These are phyloP conservation scores for Phytophthora pini DNA, from an alignment of 352 stramenopile genomes.

Conservation along the genomic window DNA sequence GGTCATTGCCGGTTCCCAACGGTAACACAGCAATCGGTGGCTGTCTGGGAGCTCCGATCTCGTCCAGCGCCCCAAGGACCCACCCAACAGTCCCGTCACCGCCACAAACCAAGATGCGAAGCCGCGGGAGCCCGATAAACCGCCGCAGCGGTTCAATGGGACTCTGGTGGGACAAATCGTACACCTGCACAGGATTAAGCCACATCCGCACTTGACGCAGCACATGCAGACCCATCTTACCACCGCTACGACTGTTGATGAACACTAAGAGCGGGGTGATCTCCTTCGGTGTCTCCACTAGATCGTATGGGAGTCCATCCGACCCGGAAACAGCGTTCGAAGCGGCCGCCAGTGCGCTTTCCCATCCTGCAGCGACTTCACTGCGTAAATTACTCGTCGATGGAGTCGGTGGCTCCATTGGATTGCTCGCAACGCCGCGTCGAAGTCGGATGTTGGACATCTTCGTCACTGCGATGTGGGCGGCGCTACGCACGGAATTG, in stretches of 20 bases:
- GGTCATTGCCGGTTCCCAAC: slow-evolving; percentile 96
- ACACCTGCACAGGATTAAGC: slow-evolving; percentile 97
- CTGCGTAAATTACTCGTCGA: slow-evolving; percentile 21
- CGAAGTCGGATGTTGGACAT: slow-evolving; percentile 77
- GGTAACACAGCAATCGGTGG: slow-evolving; percentile 96
- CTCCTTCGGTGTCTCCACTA: slow-evolving; percentile 53
- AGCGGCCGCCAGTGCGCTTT: slow-evolving; percentile 22
- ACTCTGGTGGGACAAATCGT: slow-evolving; percentile 93
- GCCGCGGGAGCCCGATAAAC: slow-evolving; percentile 88
- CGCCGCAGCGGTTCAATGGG: slow-evolving; percentile 91
- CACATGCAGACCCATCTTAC: slow-evolving; percentile 93
- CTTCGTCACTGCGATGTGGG: slow-evolving; percentile 70
- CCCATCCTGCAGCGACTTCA: slow-evolving; percentile 20
- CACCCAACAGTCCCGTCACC: slow-evolving; percentile 95
- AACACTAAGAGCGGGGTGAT: slow-evolving; percentile 89
- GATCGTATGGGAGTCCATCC: slow-evolving; percentile 60
- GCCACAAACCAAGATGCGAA: slow-evolving; percentile 95
- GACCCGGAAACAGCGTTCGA: slow-evolving; percentile 29
- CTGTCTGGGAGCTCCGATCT: slow-evolving; percentile 63
- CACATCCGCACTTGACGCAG: slow-evolving; percentile 92
- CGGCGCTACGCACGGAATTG: slow-evolving; percentile 70
- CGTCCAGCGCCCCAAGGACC: slow-evolving; percentile 85
- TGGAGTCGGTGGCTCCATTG: slow-evolving; percentile 20
- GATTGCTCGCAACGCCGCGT: slow-evolving; percentile 27
- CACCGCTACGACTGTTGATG: slow-evolving; percentile 95